Evolutionary conservation across 306 rosid genomes (phyloP), one percentile per base, ranked within the genome.

Genomic region (Boehmeria nivea): DNA sequence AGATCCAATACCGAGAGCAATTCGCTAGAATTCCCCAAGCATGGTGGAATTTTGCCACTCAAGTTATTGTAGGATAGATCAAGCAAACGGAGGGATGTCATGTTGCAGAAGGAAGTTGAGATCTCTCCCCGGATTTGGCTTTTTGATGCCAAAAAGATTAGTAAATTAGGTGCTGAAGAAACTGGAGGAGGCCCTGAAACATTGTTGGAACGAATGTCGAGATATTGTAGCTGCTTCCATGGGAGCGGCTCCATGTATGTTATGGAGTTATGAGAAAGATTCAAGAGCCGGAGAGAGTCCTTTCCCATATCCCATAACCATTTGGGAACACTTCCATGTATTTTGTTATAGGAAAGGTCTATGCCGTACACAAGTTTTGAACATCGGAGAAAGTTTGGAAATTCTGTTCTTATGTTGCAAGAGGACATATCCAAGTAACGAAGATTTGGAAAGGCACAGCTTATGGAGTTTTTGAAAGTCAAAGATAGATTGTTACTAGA

Each of bases 161-260:
- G n/a, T 11, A 0, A 0, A 3, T 14, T 43, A 0, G 18, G 18
- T 3, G 56, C 37, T 11, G 38, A 50, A 21, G 28, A 59, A 21
- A 44, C 43, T 13, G 56, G 55, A 20, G 54, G 56, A 2, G 22
- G 45, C 25, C 63, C 70, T 43, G 19, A 25, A 23, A 65, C 45
- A 3, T 0, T 11, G n/a, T 44, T 65, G 39, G 24, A 16, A 26
- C 2, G 2, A 7, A 65, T 22, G 20, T 65, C 55, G n/a, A 53
- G 31, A 8, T 0, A 0, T 2, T 13, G 0, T 3, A 51, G 0
- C 0, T 1, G 1, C 20, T 8, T 38, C 59, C 67, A 63, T 7
- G 59, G 59, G 26, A 63, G 3, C 13, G 22, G 20, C 6, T 21
- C 36, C 0, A 46, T 22, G 16, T 15, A 8, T 21, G 65, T 60